Evolutionary conservation across 305 asterid genomes (phyloP), one percentile per base, ranked within the genome.

Genomic region (Fraxinus latifolia): DNA sequence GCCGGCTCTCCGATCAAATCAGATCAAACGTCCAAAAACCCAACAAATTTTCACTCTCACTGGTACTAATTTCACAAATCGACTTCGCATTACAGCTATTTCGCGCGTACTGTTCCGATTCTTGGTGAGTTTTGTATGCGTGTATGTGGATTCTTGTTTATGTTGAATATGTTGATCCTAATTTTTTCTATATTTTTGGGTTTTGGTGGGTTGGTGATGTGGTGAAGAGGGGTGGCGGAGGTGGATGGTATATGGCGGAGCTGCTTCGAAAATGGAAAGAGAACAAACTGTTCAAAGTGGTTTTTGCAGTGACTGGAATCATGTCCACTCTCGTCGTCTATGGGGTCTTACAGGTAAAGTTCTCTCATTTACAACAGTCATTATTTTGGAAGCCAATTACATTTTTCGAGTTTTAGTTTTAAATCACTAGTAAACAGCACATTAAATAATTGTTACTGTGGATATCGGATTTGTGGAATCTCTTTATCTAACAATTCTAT

Each of bases 241-340:
- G 89, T 83, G 90, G 92, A 85, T 90, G 88, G 91, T 89, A 89
- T 78, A 92, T 92, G 98, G 93, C 92, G 78, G 86, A 86, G 86
- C 76, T 88, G 87, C 77, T 87, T 82, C 85, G 65, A 78, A 81
- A 76, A 74, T 77, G 68, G 82, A 90, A 87, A 85, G 96, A 94
- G 79, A 96, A 77, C 90, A 93, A 83, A 84, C 58, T 88, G 60
- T 87, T 89, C 75, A 93, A 90, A 88, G 87, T 94, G 90, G 82
- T 82, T 12, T 93, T 96, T 74, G 96, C 98, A 21, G 94, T 96
- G 17, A 39, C 89, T 27, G 99, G 99, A 82, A 96, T 96, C 85
- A 92, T 96, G 94, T 89, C 98, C 39, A 94, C 98, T 12, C 93
- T 96, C 65, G 92, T 96, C 55, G 85, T 96, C 74, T 96, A 96